Evolutionary conservation across 805 yeast genomes (phyloP).

Genomic region (Starmera quercuum): DNA sequence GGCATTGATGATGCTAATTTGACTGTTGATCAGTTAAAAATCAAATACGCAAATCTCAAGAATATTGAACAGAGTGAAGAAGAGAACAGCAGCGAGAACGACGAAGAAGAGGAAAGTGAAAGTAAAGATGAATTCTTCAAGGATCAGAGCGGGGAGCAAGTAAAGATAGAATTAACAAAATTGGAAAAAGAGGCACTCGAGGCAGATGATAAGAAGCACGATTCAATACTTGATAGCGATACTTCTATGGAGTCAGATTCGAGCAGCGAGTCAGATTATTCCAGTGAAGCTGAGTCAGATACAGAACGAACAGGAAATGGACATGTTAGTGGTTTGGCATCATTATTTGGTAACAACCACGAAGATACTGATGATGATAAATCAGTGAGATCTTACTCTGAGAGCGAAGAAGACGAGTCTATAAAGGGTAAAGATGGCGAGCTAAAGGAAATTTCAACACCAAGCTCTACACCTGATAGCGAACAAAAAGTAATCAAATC

Average conservation of each 20-base stretch:
- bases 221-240: slow-evolving; percentile 16
- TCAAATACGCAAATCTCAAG: slow-evolving; percentile 18
- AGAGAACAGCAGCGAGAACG: slow-evolving; percentile 21
- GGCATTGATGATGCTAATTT: slow-evolving; percentile 23
- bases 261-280: slow-evolving; percentile 20
- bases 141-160: slow-evolving; percentile 12
- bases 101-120: slow-evolving; percentile 14
- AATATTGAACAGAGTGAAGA: slow-evolving; percentile 18
- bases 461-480: slow-evolving; percentile 28
- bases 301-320: slow-evolving; percentile 8
- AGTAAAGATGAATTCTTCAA: slow-evolving; percentile 21
- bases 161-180: slow-evolving; percentile 11
- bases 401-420: slow-evolving; percentile 9
- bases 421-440: slow-evolving; percentile 13
- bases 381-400: slow-evolving; percentile 22
- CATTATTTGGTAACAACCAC: slow-evolving; percentile 26
- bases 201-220: slow-evolving; percentile 16
- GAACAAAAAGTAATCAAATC: slow-evolving; percentile 10
- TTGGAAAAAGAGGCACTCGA: slow-evolving; percentile 19
- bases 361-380: slow-evolving; percentile 29
- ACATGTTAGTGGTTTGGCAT: slow-evolving; percentile 24
- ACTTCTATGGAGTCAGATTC: slow-evolving; percentile 24
- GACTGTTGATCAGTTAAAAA: slow-evolving; percentile 21
- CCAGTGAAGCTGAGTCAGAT: slow-evolving; percentile 16
- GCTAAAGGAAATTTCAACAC: slow-evolving; percentile 18